Conservation (phyloP, 352 stramenopile genomes). For the Globisporangium mamillatum region DNA sequence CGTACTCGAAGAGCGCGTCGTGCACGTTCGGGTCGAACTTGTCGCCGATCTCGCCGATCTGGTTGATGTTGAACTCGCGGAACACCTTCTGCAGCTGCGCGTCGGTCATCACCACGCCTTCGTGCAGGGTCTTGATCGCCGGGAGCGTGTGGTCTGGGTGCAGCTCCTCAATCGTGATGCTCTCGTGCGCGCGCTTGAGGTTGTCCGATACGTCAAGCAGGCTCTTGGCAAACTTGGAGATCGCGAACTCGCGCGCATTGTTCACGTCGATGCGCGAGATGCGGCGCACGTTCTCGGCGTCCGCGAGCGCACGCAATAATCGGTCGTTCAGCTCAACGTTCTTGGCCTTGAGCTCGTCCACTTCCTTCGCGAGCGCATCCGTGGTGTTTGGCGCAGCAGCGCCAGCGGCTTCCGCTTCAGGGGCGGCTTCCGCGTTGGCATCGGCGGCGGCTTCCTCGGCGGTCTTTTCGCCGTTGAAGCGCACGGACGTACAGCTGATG, state of each 20-base stretch:
- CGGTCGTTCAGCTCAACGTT: conserved; percentile 86
- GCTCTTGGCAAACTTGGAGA: conserved; percentile 95
- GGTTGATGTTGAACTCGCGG: conserved; percentile 85
- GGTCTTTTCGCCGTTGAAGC: conserved; percentile 57
- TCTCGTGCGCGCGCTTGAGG: conserved; percentile 92
- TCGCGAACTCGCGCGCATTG: conserved; percentile 93
- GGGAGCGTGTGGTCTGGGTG: conserved; percentile 62
- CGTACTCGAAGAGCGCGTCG: conserved; percentile 98
- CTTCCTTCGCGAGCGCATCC: conserved; percentile 57
- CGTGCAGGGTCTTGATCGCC: conserved; percentile 73
- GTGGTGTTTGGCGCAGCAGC: conserved; percentile 12
- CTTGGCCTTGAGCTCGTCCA: conserved; percentile 67
- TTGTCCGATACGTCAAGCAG: conserved; percentile 98
- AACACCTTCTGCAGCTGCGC: conserved; percentile 96
- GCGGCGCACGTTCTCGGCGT: conserved; percentile 97
- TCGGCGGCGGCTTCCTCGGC: conserved; percentile 17
- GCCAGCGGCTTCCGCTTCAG: conserved; percentile 15
- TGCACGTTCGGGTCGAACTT: conserved; percentile 98
- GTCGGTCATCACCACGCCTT: conserved; percentile 95
- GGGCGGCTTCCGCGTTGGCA: not conserved
- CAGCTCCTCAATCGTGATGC: conserved; percentile 73
- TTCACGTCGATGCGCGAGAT: conserved; percentile 94
- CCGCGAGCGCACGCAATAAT: conserved; percentile 90
- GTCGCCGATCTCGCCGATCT: conserved; percentile 93
- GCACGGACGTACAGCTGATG: conserved; percentile 38